A percentile compares a stretch with the other conserved stretches of the same genome.
These are phyloP conservation scores for Knoxdaviesia capensis DNA, from an alignment of 2,329 filamentous ascomycete genomes.

Conservation along the genomic window DNA sequence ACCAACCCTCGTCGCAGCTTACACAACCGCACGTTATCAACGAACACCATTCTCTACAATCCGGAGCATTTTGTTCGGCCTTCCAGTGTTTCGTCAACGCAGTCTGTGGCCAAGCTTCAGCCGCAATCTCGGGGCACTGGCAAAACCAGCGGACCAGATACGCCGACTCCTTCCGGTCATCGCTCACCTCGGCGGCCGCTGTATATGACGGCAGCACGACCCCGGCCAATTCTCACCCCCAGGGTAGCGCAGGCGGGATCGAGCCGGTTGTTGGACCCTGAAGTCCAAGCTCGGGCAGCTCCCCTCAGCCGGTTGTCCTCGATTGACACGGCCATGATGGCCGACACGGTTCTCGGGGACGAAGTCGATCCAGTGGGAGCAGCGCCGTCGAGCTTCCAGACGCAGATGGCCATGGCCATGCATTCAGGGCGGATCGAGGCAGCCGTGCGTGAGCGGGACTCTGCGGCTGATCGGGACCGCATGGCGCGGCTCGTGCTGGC, in stretches of 20 bases:
- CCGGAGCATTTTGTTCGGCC: conserved; percentile 29
- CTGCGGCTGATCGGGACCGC: conserved; percentile 34
- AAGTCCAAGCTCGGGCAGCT: conserved; percentile 29
- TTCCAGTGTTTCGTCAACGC: conserved; percentile 18
- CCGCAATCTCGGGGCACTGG: conserved; percentile 9
- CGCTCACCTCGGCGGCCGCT: conserved; percentile 26
- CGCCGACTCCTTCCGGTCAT: conserved; percentile 15
- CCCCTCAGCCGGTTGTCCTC: conserved; percentile 35
- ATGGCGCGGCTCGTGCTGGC: conserved; percentile 69
- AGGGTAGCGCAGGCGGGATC: conserved; percentile 11
- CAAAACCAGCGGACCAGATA: conserved; percentile 18
- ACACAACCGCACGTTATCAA: conserved; percentile 59
- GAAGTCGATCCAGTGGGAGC: conserved; percentile 40
- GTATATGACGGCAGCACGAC: conserved; percentile 24
- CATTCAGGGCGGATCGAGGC: conserved; percentile 29
- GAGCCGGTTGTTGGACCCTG: conserved; percentile 16
- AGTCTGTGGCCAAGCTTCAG: conserved; percentile 16
- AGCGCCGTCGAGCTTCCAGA: conserved; percentile 59
- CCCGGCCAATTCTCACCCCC: conserved; percentile 33
- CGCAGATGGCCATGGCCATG: conserved; percentile 56
- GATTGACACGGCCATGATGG: conserved; percentile 53
- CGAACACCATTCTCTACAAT: conserved; percentile 69
- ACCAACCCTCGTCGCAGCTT: conserved; percentile 17
- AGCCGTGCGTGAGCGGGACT: conserved; percentile 16
- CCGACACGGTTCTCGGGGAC: conserved; percentile 40